Evolutionary conservation across 2,329 filamentous ascomycete species (phyloP).

Genomic region (Trichoderma atrobrunneum): DNA sequence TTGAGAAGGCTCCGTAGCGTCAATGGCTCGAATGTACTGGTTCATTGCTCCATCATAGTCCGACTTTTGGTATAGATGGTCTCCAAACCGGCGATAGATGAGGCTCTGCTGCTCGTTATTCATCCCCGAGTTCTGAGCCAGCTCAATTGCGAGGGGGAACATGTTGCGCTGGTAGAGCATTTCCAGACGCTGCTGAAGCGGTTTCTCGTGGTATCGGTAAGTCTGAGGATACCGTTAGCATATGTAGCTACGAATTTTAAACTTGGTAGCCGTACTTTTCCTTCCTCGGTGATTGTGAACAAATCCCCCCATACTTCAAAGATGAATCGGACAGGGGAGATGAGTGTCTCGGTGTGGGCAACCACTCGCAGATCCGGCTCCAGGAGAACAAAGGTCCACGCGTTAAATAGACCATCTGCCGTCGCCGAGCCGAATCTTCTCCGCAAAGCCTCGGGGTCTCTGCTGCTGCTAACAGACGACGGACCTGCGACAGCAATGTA

Average conservation of each 20-base stretch:
- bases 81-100: constrained; percentile 91
- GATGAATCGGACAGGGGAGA: constrained; percentile 74
- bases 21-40: constrained; percentile 93
- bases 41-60: constrained; percentile 99
- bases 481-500: constrained; percentile 87
- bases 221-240: constrained; percentile 51
- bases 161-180: constrained; percentile 92
- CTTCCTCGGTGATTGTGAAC: constrained; percentile 85
- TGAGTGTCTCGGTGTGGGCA: constrained; percentile 81
- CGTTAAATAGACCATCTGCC: constrained; percentile 74
- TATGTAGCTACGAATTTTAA: no score
- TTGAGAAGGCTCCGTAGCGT: constrained; percentile 93
- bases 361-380: constrained; percentile 89
- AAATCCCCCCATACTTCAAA: constrained; percentile 90
- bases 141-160: constrained; percentile 84
- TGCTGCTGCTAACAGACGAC: constrained; percentile 54
- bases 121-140: constrained; percentile 85
- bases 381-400: constrained; percentile 85
- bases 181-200: constrained; percentile 84
- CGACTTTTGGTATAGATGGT: constrained; percentile 89
- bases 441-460: constrained; percentile 58
- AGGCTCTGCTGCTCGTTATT: constrained; percentile 79
- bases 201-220: constrained; percentile 85
- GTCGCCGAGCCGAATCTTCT: constrained; percentile 71
- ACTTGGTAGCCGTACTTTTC: constrained; percentile 62